phyloP scores from a whole-genome alignment of 345 rosid species.

The Geranium brycei region DNA sequence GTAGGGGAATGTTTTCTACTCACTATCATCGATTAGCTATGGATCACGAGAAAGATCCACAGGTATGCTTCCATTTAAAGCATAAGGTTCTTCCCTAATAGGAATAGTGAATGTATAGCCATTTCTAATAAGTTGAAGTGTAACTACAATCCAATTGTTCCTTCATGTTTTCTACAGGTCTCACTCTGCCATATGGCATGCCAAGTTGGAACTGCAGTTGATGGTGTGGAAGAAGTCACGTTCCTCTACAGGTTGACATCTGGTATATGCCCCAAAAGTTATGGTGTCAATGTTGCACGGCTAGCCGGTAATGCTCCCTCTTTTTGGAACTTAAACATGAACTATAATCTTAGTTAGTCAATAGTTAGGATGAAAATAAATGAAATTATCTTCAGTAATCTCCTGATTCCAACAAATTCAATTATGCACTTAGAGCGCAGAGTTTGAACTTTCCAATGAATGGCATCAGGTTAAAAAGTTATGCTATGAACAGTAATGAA shows the following conservation, averaged over 20 bases:
- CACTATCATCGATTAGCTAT: conserved; percentile 86
- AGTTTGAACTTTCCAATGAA: no score
- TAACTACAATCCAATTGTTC: background rate
- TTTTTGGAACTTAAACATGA: conserved; percentile 6
- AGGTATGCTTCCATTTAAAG: conserved; percentile 19
- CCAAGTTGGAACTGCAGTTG: conserved; percentile 57
- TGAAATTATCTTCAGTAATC: background rate
- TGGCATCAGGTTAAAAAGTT: no score
- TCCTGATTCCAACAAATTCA: background rate
- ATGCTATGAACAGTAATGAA: no score
- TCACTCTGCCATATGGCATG: conserved; percentile 89
- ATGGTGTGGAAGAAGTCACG: conserved; percentile 71
- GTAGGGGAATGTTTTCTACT: conserved; percentile 92
- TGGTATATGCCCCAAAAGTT: conserved; percentile 95
- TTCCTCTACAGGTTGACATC: conserved; percentile 70
- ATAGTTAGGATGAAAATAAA: no score
- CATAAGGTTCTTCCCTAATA: no score
- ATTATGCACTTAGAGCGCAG: background rate
- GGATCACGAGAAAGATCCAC: conserved; percentile 50
- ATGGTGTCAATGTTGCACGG: conserved; percentile 92
- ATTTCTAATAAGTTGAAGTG: no score
- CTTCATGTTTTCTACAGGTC: conserved; percentile 34
- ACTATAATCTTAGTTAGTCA: background rate
- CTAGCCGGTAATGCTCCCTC: conserved; percentile 53
- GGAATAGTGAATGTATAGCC: no score